phyloP scores from a whole-genome alignment of 2,329 filamentous ascomycete species.

The Diaporthe vaccinii region DNA sequence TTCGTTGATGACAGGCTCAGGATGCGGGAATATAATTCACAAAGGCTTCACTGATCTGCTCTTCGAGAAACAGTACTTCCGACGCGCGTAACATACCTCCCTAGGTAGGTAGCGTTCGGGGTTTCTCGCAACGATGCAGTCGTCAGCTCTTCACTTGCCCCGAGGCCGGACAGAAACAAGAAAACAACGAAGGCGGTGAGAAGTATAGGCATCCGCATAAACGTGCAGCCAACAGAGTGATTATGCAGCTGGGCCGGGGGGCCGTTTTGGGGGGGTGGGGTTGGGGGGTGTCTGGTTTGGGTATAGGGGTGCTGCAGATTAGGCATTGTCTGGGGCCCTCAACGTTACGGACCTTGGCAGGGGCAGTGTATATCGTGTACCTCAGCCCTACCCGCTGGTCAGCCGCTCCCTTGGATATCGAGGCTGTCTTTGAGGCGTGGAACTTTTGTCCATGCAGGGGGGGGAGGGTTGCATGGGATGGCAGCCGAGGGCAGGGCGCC shows the following conservation, averaged over 20 bases:
- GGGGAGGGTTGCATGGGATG: background rate
- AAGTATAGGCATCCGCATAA: background rate
- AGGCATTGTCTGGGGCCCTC: background rate
- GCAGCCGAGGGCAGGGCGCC: background rate
- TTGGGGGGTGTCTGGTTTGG: background rate
- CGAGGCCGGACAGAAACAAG: background rate
- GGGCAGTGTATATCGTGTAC: slow-evolving; percentile 21
- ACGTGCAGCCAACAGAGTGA: background rate
- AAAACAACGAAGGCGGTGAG: slow-evolving; percentile 16
- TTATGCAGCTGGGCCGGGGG: background rate
- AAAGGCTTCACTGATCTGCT: background rate
- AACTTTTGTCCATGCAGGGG: slow-evolving; percentile 19
- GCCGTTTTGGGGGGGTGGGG: background rate
- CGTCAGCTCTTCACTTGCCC: background rate
- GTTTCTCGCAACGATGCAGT: background rate
- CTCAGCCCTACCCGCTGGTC: slow-evolving; percentile 26
- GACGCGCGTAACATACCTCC: background rate
- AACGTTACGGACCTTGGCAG: background rate
- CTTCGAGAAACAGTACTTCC: background rate
- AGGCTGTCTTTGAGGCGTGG: slow-evolving; percentile 16
- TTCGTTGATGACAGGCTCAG: background rate
- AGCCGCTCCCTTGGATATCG: background rate
- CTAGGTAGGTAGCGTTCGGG: background rate
- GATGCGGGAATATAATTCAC: too few species aligned
- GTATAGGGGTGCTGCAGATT: background rate